Evolutionary conservation across 2,329 filamentous ascomycete species (phyloP).

Genomic region (Cordyceps tenuipes): DNA sequence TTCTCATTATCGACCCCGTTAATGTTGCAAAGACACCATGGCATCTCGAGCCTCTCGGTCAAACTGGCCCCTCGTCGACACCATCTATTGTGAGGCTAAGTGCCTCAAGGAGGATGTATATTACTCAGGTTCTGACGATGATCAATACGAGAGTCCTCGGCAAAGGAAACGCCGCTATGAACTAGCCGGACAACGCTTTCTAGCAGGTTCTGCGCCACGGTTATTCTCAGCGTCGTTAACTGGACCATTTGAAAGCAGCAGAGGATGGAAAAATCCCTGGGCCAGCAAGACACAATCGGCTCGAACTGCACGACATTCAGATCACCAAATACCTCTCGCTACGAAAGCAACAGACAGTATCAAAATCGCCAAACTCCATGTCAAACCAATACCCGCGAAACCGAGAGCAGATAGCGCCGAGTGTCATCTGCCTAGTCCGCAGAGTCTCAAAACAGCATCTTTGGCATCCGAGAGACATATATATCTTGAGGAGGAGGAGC

Average conservation of each 20-base stretch:
- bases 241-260: constrained; percentile 50
- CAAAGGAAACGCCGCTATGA: constrained; percentile 48
- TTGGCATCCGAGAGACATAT: constrained; percentile 8
- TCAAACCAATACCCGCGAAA: neutral
- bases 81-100: constrained; percentile 39
- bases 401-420: neutral
- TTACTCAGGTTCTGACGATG: constrained; percentile 49
- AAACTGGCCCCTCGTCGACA: constrained; percentile 22
- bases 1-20: neutral
- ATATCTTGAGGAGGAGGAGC: constrained; percentile 17
- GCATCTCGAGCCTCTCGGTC: neutral
- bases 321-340: neutral
- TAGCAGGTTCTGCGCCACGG: constrained; percentile 46
- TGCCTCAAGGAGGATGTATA: constrained; percentile 39
- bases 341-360: neutral
- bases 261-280: constrained; percentile 48
- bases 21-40: neutral
- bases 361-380: neutral
- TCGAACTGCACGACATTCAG: neutral
- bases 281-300: constrained; percentile 21
- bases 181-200: constrained; percentile 47
- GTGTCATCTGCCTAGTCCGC: constrained; percentile 16
- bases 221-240: constrained; percentile 52
- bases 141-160: constrained; percentile 39
- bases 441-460: constrained; percentile 17